Percentiles rank a stretch among this genome's conserved stretches.
Conservation (phyloP, 106 monocot species). For the Triglochin maritima region DNA sequence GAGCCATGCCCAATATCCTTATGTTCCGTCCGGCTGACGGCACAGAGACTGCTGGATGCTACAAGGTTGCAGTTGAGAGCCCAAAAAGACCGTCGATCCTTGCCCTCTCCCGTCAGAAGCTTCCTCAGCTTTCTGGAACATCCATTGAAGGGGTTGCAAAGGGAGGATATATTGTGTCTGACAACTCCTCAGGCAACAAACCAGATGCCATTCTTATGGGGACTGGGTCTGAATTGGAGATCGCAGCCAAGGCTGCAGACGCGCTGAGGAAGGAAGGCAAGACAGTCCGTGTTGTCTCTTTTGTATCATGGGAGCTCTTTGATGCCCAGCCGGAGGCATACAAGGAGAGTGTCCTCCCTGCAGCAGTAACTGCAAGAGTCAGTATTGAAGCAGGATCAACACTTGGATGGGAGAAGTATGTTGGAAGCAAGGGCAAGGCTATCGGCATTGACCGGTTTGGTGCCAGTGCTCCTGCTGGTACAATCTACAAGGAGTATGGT, state of each 20-base stretch:
- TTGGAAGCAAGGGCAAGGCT: conserved; percentile 61
- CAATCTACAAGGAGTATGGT: conserved; percentile 80
- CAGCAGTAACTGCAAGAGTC: conserved; percentile 50
- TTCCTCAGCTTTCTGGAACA: conserved; percentile 66
- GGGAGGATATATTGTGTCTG: conserved; percentile 71
- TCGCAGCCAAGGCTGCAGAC: conserved; percentile 64
- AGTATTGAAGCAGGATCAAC: conserved; percentile 78
- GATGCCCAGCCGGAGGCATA: conserved; percentile 65
- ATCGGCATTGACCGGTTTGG: conserved; percentile 75
- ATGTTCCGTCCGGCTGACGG: conserved; percentile 82
- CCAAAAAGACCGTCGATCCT: conserved; percentile 60
- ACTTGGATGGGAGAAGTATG: conserved; percentile 63
- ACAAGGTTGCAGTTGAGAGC: conserved; percentile 61
- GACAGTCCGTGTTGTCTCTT: conserved; percentile 65
- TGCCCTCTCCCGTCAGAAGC: conserved; percentile 76
- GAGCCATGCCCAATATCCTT: conserved; percentile 78
- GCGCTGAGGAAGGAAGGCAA: conserved; percentile 72
- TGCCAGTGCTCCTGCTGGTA: conserved; percentile 81
- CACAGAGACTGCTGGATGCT: conserved; percentile 76
- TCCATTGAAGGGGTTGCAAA: conserved; percentile 65
- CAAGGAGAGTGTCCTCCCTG: conserved; percentile 67
- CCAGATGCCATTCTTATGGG: conserved; percentile 61
- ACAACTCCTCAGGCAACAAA: conserved; percentile 56
- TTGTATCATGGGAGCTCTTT: conserved; percentile 81
- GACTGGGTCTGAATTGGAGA: conserved; percentile 78